Base-by-base conservation (phyloP, 2,329 filamentous ascomycete genomes). In the Sclerotinia borealis region DNA sequence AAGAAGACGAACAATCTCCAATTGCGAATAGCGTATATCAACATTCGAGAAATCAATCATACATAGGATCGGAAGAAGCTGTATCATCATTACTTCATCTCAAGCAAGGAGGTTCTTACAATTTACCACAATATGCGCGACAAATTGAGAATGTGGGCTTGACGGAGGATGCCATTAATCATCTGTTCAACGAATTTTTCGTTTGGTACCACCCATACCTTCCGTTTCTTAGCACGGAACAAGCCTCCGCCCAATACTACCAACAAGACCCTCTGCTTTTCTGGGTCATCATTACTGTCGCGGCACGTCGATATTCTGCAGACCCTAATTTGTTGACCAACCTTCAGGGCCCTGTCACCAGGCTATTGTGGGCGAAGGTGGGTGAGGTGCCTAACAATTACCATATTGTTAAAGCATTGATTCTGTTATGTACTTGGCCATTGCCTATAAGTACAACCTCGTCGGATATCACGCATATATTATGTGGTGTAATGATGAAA, bases 401-500 rank as follows among this genome's bases (percentile, higher is more conserved):
- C 74, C 89, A 88, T 72, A 87, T 92, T 65, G 89, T 93, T 73
- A 93, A 93, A 77, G 90, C 90, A 2, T 79, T 93, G 69, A 92
- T 89, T 71, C 77, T 95, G 63, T 77, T 93, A 48, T 93, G 90
- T 75, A 90, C 88, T 6, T 95, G 90, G 90, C 90, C 91, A 7
- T 77, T 93, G 43, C 91, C 91, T 0, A 91, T 88, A n/a, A 92
- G 88, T 75, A 91, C 88, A 6, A 92, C 89, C 1, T 88, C 88
- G 7, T 87, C 87, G 9, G 91, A 95, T 69, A 89, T 90, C 3
- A 93, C 90, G 1, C 91, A 93, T 73, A 92, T 73, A 25, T 79
- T 93, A 22, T 88, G 88, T 69, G 90, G 91, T 59, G 85, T 92
- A 66, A 92, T 93, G 89, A 92, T 93, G 85, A 92, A 93, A 77